Conservation (phyloP, 805 yeast genomes). For the Metschnikowia drakensbergensis region DNA sequence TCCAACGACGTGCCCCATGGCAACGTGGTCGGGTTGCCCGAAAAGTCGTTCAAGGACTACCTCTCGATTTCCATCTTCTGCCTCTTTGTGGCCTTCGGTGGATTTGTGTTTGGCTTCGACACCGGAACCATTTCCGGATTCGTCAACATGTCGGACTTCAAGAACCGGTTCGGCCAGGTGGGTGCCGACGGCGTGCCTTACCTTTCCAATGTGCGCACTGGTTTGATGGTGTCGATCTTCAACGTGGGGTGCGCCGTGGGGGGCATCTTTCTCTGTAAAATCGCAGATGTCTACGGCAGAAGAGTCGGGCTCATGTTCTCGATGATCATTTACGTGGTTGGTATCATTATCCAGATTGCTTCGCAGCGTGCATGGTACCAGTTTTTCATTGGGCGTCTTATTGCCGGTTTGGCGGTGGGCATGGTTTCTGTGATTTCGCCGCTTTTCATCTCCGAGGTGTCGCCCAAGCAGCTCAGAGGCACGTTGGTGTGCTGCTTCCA, state of each 20-base stretch:
- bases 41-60: constrained; percentile 33
- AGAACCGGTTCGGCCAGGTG: constrained; percentile 48
- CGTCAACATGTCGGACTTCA: constrained; percentile 56
- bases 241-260: constrained; percentile 72
- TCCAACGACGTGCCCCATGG: constrained; percentile 6
- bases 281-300: constrained; percentile 60
- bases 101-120: constrained; percentile 74
- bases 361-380: constrained; percentile 57
- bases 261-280: constrained; percentile 53
- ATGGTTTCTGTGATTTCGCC: constrained; percentile 66
- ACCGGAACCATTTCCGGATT: constrained; percentile 75
- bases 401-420: constrained; percentile 70
- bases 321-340: constrained; percentile 55
- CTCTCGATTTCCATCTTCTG: constrained; percentile 46
- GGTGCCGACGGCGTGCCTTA: constrained; percentile 35
- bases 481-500: constrained; percentile 66
- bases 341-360: constrained; percentile 57
- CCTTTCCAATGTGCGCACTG: constrained; percentile 45
- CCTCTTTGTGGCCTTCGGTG: constrained; percentile 64
- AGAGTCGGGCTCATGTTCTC: constrained; percentile 51
- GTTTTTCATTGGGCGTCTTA: constrained; percentile 51
- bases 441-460: constrained; percentile 60
- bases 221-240: constrained; percentile 52
- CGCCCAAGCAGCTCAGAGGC: constrained; percentile 70
- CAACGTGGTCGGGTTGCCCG: constrained; percentile 20